Evolutionary conservation across 1,284 basidiomycete species (phyloP).

Genomic region (Ustilago lituana): DNA sequence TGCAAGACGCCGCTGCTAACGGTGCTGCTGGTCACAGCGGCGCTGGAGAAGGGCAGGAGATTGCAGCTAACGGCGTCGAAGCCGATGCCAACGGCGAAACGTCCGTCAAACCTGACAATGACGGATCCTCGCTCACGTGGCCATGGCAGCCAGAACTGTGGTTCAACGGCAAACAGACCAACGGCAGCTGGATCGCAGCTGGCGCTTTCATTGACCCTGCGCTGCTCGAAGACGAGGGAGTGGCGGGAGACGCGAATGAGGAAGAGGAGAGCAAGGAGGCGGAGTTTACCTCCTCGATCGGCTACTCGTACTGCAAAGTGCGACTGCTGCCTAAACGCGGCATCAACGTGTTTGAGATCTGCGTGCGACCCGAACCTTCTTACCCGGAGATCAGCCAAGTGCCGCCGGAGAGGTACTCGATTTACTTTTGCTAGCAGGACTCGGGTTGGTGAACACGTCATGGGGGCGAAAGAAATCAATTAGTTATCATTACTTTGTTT

Average conservation of each 20-base stretch:
- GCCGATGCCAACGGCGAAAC: not conserved
- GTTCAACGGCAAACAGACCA: conserved; percentile 34
- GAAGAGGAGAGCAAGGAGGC: not conserved
- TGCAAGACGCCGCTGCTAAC: conserved; percentile 5
- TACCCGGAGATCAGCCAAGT: conserved; percentile 8
- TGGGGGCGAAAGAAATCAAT: too few species aligned
- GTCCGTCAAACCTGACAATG: not conserved
- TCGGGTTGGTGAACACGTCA: not conserved
- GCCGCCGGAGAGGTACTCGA: conserved; percentile 32
- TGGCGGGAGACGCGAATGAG: too few species aligned
- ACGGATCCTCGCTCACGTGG: conserved; percentile 7
- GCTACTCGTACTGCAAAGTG: conserved; percentile 28
- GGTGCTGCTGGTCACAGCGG: not conserved
- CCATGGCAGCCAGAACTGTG: conserved; percentile 33
- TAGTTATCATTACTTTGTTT: too few species aligned
- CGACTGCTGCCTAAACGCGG: conserved; percentile 33
- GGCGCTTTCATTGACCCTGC: conserved; percentile 19
- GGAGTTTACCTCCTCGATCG: conserved; percentile 1
- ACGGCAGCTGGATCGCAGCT: conserved; percentile 16
- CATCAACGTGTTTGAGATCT: conserved; percentile 44
- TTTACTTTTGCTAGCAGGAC: conserved; percentile 42
- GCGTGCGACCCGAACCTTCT: conserved; percentile 9
- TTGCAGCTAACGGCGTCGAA: conserved; percentile 3
- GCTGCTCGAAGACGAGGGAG: conserved; percentile 4
- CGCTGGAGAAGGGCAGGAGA: not conserved